Evolutionary conservation across 2,329 filamentous ascomycete genomes (phyloP).

Genomic region (Penicillium sp.): DNA sequence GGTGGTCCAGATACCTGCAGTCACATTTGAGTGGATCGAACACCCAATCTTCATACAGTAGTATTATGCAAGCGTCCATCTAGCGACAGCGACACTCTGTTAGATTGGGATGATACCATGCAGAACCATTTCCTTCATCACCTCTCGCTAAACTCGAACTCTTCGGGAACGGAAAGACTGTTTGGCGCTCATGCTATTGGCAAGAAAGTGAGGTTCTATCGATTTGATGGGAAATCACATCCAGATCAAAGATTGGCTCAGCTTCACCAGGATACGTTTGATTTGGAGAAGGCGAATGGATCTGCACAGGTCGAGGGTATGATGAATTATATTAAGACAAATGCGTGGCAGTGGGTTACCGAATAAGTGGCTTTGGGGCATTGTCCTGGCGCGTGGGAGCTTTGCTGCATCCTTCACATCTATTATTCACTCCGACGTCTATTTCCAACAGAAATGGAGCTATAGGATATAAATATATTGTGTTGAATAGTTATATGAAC

Average conservation of each 20-base stretch:
- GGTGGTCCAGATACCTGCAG: too few species aligned
- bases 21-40: background rate
- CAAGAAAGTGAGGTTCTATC: background rate
- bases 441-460: too few species aligned
- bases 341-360: background rate
- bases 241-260: background rate
- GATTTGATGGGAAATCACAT: background rate
- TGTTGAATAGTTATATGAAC: too few species aligned
- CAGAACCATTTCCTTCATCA: background rate
- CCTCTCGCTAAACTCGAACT: background rate
- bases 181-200: background rate
- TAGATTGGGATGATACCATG: background rate
- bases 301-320: background rate
- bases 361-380: background rate
- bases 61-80: background rate
- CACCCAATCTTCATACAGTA: background rate
- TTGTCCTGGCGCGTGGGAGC: background rate
- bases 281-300: background rate
- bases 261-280: background rate
- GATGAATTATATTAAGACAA: background rate
- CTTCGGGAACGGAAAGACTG: background rate
- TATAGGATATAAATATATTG: too few species aligned
- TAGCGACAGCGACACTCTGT: too few species aligned
- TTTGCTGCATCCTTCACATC: too few species aligned
- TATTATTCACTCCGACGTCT: too few species aligned